phyloP scores from a whole-genome alignment of 192 early-diverging fungal species.

The Phycomyces nitens region DNA sequence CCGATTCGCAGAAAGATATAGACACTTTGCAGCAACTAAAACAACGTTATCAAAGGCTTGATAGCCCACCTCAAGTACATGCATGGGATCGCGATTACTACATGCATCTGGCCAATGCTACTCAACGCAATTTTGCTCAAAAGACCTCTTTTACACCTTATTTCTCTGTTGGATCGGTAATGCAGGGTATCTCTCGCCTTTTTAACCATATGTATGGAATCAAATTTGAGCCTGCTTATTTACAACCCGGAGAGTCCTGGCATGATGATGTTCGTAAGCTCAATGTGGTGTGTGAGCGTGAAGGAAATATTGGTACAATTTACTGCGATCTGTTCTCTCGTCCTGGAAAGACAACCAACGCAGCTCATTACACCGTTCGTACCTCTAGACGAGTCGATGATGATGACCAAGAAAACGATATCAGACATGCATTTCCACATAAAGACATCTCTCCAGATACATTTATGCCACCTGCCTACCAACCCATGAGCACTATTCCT shows the following conservation, averaged over 20 bases:
- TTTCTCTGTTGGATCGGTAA: slow-evolving; percentile 85
- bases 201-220: slow-evolving; percentile 88
- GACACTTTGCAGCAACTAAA: slow-evolving; percentile 45
- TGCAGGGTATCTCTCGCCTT: slow-evolving; percentile 83
- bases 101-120: slow-evolving; percentile 43
- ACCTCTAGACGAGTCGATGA: slow-evolving; percentile 86
- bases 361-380: slow-evolving; percentile 94
- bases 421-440: slow-evolving; percentile 30
- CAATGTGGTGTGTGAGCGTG: slow-evolving; percentile 84
- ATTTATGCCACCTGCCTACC: not conserved
- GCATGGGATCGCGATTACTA: slow-evolving; percentile 87
- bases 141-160: slow-evolving; percentile 60
- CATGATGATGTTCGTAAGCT: slow-evolving; percentile 87
- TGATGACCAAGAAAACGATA: slow-evolving; percentile 55
- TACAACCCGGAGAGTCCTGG: slow-evolving; percentile 85
- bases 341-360: slow-evolving; percentile 70
- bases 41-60: slow-evolving; percentile 9
- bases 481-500: not conserved
- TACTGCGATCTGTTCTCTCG: slow-evolving; percentile 92
- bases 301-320: slow-evolving; percentile 83
- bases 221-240: slow-evolving; percentile 64
- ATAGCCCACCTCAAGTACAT: slow-evolving; percentile 36
- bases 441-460: not conserved
- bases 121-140: slow-evolving; percentile 35
- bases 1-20: slow-evolving; percentile 51